phyloP scores from a whole-genome alignment of 345 rosid species.

The Erucastrum elatum region DNA sequence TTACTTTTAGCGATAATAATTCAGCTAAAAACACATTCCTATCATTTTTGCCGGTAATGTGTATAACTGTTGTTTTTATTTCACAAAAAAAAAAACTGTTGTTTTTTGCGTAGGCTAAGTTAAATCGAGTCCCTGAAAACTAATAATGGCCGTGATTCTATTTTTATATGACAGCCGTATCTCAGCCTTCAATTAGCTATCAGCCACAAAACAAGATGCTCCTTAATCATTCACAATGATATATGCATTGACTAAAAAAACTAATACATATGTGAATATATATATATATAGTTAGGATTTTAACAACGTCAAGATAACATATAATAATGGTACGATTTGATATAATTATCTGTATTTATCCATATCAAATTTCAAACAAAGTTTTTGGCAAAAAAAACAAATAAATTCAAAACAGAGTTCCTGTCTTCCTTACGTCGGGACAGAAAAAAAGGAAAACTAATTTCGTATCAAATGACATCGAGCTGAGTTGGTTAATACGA shows the following conservation, averaged over 20 bases:
- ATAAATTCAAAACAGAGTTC: background rate
- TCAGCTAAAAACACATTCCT: too few relatives aligned
- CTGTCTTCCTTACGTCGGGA: background rate
- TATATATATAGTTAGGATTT: background rate
- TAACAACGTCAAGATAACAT: constrained; percentile 5
- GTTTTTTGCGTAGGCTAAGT: background rate
- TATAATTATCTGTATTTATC: background rate
- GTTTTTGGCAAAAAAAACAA: background rate
- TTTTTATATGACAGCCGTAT: constrained; percentile 25
- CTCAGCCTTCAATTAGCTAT: constrained; percentile 17
- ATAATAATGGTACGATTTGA: background rate
- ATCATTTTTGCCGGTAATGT: too few relatives aligned
- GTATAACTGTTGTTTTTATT: background rate
- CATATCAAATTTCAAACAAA: background rate
- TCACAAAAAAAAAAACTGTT: background rate
- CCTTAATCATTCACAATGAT: constrained; percentile 17
- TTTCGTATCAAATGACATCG: constrained; percentile 20
- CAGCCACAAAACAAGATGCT: constrained; percentile 23
- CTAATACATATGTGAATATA: background rate
- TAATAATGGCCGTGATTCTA: background rate
- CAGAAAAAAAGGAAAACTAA: background rate
- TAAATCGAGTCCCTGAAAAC: background rate
- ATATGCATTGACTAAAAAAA: constrained; percentile 9
- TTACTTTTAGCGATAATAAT: too few relatives aligned
- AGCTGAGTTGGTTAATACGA: constrained; percentile 35